Conservation (phyloP, 331 rosid genomes). For the Telfairia occidentalis region DNA sequence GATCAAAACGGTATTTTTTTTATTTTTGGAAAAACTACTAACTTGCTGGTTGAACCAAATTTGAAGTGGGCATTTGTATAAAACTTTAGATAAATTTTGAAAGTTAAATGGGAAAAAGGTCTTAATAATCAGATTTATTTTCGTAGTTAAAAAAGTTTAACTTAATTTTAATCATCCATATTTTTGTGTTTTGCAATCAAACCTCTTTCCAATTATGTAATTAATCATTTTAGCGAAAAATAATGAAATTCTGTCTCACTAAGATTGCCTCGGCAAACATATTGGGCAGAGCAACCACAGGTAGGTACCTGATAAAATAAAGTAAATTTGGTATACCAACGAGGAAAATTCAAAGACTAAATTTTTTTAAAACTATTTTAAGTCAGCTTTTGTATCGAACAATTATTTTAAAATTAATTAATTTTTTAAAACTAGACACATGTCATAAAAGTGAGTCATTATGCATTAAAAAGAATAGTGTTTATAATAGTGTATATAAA, state of each 20-base stretch:
- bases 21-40: too few species aligned
- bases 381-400: background rate
- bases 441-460: too few species aligned
- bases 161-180: background rate
- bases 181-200: background rate
- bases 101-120: background rate
- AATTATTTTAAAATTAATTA: background rate
- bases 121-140: background rate
- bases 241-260: background rate
- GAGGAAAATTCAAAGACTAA: background rate
- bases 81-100: too few species aligned
- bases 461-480: too few species aligned
- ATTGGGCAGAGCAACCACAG: background rate
- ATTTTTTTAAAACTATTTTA: background rate
- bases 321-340: background rate
- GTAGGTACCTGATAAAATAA: background rate
- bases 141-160: background rate
- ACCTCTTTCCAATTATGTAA: background rate
- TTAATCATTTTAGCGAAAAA: background rate
- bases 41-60: too few species aligned
- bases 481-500: too few species aligned
- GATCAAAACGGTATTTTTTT: too few species aligned
- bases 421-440: too few species aligned
- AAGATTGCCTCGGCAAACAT: background rate
- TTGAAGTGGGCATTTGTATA: too few species aligned